A percentile compares a stretch with the other conserved stretches of the same genome.
phyloP scores from a whole-genome alignment of 2,329 filamentous ascomycete genomes.

The Ceratocystis eucalypticola region DNA sequence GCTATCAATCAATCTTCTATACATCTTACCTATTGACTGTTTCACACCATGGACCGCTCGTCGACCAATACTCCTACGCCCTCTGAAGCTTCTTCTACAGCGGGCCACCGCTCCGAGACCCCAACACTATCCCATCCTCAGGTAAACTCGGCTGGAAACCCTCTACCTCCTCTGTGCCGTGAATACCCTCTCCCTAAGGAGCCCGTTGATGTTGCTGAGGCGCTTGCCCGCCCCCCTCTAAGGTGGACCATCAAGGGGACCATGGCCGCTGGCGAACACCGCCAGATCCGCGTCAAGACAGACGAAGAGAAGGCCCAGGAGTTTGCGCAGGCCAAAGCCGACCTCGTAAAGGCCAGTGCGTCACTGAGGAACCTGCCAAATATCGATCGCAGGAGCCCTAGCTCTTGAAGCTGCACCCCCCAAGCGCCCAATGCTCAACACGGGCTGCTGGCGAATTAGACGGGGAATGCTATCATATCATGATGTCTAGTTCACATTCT shows the following conservation, averaged over 20 bases:
- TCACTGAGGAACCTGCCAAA: neutral
- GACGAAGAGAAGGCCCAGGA: slow-evolving; percentile 29
- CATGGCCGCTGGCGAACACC: slow-evolving; percentile 24
- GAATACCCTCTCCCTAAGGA: slow-evolving; percentile 31
- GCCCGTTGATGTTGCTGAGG: slow-evolving; percentile 31
- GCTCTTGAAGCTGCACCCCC: neutral
- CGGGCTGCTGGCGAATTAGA: neutral
- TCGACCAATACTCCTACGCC: slow-evolving; percentile 18
- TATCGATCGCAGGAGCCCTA: neutral
- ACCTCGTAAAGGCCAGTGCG: slow-evolving; percentile 31
- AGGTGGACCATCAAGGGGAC: slow-evolving; percentile 31
- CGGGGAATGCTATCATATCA: too few species aligned
- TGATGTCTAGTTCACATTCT: neutral
- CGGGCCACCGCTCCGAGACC: neutral
- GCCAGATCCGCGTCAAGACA: slow-evolving; percentile 22
- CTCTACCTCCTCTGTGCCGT: slow-evolving; percentile 27
- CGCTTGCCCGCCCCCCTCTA: slow-evolving; percentile 32
- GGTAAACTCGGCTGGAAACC: slow-evolving; percentile 21
- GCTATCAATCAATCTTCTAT: too few species aligned
- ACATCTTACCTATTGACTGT: too few species aligned
- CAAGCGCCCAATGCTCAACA: neutral
- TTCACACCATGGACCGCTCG: neutral
- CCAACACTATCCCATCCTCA: neutral
- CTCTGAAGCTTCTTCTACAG: slow-evolving; percentile 7
- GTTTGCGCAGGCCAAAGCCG: slow-evolving; percentile 36